phyloP scores from a whole-genome alignment of 495 filamentous ascomycete species.

The Penicillium atrosanguineum region DNA sequence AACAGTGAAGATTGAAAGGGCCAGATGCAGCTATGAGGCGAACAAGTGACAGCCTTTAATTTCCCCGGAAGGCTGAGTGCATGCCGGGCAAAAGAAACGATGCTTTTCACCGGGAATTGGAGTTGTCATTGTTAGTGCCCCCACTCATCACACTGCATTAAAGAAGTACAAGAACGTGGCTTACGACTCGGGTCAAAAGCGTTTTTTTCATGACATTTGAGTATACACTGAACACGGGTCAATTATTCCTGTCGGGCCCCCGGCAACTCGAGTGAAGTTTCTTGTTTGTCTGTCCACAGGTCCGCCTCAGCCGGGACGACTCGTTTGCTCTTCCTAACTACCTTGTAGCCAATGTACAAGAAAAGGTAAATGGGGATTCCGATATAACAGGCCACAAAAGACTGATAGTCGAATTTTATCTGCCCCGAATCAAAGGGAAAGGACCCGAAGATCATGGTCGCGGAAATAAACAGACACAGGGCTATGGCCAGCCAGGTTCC shows the following conservation, averaged over 20 bases:
- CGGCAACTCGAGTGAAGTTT: neutral
- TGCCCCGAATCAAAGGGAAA: slow-evolving; percentile 45
- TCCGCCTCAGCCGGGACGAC: slow-evolving; percentile 57
- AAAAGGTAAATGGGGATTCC: slow-evolving; percentile 73
- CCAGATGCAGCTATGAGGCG: neutral
- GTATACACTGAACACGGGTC: neutral
- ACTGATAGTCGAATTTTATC: slow-evolving; percentile 54
- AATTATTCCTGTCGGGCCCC: neutral
- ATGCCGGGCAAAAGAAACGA: neutral
- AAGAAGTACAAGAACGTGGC: neutral
- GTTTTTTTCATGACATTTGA: neutral
- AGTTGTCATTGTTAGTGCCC: neutral
- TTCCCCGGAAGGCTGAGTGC: neutral
- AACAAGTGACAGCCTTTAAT: neutral
- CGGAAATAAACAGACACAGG: slow-evolving; percentile 65
- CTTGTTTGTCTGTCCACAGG: slow-evolving; percentile 52
- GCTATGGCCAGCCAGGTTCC: slow-evolving; percentile 64
- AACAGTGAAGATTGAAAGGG: neutral
- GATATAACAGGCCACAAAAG: slow-evolving; percentile 74
- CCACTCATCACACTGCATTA: neutral
- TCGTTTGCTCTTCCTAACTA: slow-evolving; percentile 46
- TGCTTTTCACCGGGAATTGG: neutral
- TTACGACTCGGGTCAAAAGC: neutral
- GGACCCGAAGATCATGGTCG: slow-evolving; percentile 71
- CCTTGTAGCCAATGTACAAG: slow-evolving; percentile 68